phyloP scores from a whole-genome alignment of 371 early-diverging fungal genomes.

The Apophysomyces variabilis region DNA sequence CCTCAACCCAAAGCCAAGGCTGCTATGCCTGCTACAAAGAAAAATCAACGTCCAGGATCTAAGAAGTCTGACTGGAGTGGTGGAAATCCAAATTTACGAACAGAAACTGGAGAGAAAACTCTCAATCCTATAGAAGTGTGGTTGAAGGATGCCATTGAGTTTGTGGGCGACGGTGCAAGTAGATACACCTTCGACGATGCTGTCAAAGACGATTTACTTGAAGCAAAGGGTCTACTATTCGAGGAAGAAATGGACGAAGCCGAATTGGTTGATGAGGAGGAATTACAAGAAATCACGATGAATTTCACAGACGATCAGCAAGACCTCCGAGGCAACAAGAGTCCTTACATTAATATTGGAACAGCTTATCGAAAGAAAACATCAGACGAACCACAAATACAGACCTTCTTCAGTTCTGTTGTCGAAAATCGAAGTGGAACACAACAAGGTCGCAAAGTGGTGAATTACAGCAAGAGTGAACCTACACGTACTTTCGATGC shows the following conservation, averaged over 20 bases:
- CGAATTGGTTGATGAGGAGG: constrained; percentile 61
- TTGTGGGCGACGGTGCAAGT: constrained; percentile 16
- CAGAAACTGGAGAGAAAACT: constrained; percentile 18
- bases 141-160: constrained; percentile 51
- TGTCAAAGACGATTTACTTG: constrained; percentile 33
- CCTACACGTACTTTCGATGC: constrained; percentile 9
- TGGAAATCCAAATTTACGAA: constrained; percentile 36
- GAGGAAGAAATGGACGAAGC: constrained; percentile 47
- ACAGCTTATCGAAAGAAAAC: constrained; percentile 27
- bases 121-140: constrained; percentile 49
- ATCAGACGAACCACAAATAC: constrained; percentile 18
- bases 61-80: constrained; percentile 25
- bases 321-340: constrained; percentile 32
- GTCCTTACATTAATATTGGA: constrained; percentile 44
- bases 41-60: background rate
- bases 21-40: background rate
- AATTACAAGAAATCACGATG: constrained; percentile 47
- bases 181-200: constrained; percentile 24
- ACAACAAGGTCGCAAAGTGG: constrained; percentile 24
- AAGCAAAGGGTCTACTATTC: constrained; percentile 37
- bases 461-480: constrained; percentile 45
- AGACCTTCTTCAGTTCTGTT: constrained; percentile 9
- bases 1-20: constrained; percentile 8
- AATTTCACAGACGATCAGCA: constrained; percentile 50
- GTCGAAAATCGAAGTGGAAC: constrained; percentile 15